Percentiles rank a stretch among this genome's conserved stretches.
These are phyloP conservation scores for Scleroderma citrinum DNA, from an alignment of 768 basidiomycete genomes.

Conservation along the genomic window DNA sequence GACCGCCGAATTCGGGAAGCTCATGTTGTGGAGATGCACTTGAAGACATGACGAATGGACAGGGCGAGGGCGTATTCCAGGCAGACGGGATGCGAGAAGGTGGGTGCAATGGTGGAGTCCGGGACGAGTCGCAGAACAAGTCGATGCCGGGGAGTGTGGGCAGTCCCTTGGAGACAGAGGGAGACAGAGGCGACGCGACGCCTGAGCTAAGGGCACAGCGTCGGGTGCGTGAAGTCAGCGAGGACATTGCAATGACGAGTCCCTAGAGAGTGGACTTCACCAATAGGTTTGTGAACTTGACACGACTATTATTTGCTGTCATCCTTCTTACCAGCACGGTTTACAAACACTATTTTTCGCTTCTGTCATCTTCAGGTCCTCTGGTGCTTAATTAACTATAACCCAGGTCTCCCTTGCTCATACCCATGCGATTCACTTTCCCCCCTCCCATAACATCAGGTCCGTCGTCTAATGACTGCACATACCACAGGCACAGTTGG, in stretches of 20 bases:
- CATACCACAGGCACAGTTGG: neutral
- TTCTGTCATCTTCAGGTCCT: neutral
- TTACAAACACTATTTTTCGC: neutral
- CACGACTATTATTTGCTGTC: neutral
- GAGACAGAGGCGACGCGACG: conserved; percentile 27
- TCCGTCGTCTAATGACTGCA: neutral
- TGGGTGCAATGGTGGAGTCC: neutral
- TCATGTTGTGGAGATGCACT: conserved; percentile 33
- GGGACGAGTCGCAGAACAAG: neutral
- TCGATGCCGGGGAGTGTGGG: neutral
- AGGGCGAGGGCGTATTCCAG: conserved; percentile 25
- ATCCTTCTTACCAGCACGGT: neutral
- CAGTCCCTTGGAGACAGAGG: neutral
- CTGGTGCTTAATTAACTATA: neutral
- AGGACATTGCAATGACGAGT: conserved; percentile 27
- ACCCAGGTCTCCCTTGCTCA: neutral
- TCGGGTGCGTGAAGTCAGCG: conserved; percentile 23
- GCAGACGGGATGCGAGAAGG: conserved; percentile 8
- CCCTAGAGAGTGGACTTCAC: conserved; percentile 14
- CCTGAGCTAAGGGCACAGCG: conserved; percentile 28
- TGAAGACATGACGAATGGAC: conserved; percentile 22
- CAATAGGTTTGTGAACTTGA: neutral
- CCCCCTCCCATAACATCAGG: neutral
- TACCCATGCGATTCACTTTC: neutral
- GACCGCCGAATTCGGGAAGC: conserved; percentile 39